Percentiles rank a stretch among this genome's conserved stretches.
Evolutionary conservation across 495 filamentous ascomycete species (phyloP).

Genomic region (Aspergillus taichungensis): DNA sequence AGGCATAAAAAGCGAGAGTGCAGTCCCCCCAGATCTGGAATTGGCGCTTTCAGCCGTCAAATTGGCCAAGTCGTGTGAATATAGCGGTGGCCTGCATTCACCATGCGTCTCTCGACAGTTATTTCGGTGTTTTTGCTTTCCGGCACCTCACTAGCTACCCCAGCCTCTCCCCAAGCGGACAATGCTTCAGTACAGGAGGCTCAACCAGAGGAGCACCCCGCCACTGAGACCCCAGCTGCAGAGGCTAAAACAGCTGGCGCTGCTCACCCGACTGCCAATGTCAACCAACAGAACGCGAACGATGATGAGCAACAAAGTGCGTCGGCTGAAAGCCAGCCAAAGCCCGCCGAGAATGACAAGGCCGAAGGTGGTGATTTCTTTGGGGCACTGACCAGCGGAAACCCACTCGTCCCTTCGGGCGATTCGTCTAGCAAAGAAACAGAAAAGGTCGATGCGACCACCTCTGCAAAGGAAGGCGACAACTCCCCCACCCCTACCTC

Average conservation of each 20-base stretch:
- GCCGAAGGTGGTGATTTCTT: too few species aligned
- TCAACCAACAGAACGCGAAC: slow-evolving; percentile 2
- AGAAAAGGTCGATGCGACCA: too few species aligned
- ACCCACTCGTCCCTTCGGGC: too few species aligned
- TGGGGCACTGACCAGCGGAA: too few species aligned
- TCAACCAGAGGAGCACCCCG: slow-evolving; percentile 5
- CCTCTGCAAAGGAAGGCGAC: too few species aligned
- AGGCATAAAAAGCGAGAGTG: slow-evolving; percentile 16
- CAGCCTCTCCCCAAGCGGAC: slow-evolving; percentile 8
- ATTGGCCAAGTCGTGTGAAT: slow-evolving; percentile 9
- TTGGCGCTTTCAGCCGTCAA: slow-evolving; percentile 4
- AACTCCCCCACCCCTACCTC: too few species aligned
- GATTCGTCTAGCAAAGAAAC: too few species aligned
- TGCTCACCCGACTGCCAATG: slow-evolving; percentile 3
- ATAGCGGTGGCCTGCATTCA: slow-evolving; percentile 3
- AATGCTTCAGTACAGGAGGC: slow-evolving; percentile 5
- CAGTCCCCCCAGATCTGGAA: slow-evolving; percentile 3
- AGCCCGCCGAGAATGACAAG: not conserved
- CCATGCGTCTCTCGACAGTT: slow-evolving; percentile 25
- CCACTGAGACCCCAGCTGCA: slow-evolving; percentile 5
- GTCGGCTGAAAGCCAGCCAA: slow-evolving; percentile 1
- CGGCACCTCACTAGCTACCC: slow-evolving; percentile 19
- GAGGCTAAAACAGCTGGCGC: slow-evolving; percentile 2
- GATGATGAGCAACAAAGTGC: slow-evolving; percentile 1
- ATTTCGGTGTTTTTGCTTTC: slow-evolving; percentile 25